Conservation (phyloP, 306 rosid genomes). For the Cucurbita pepo region DNA sequence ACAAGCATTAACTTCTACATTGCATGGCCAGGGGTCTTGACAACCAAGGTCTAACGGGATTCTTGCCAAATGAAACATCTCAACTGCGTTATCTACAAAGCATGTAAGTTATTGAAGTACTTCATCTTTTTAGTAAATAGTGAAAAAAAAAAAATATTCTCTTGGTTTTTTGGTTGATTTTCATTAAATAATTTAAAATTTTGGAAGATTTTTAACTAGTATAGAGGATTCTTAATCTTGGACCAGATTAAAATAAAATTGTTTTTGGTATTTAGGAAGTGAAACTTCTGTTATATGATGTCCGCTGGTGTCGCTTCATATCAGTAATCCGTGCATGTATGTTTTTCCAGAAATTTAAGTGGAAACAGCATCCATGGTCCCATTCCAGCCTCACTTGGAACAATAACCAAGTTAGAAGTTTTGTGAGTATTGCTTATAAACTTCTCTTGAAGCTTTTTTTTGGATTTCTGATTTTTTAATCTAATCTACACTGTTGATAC, state of each 20-base stretch:
- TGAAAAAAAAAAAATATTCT: background rate
- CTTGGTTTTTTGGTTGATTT: background rate
- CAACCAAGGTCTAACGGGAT: slow-evolving; percentile 85
- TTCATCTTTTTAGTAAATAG: background rate
- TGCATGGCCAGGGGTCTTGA: slow-evolving; percentile 67
- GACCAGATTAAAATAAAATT: background rate
- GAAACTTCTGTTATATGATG: background rate
- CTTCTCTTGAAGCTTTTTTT: background rate
- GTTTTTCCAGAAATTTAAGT: slow-evolving; percentile 63
- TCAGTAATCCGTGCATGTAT: slow-evolving; percentile 6
- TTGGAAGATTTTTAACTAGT: background rate
- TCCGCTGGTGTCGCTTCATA: background rate
- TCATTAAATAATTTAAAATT: background rate
- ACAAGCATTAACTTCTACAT: slow-evolving; percentile 19
- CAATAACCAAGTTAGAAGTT: slow-evolving; percentile 44
- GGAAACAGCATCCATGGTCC: slow-evolving; percentile 66
- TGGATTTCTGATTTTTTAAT: background rate
- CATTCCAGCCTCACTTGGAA: slow-evolving; percentile 75
- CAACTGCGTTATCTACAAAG: slow-evolving; percentile 53
- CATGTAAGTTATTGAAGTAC: slow-evolving; percentile 44
- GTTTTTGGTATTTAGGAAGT: background rate
- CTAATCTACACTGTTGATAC: background rate
- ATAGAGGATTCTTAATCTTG: background rate
- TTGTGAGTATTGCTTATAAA: slow-evolving; percentile 44
- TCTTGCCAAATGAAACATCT: slow-evolving; percentile 59